A percentile compares a stretch with the other conserved stretches of the same genome.
These are phyloP conservation scores for Puccinia polysora DNA, from an alignment of 1,284 basidiomycete species.

Conservation along the genomic window DNA sequence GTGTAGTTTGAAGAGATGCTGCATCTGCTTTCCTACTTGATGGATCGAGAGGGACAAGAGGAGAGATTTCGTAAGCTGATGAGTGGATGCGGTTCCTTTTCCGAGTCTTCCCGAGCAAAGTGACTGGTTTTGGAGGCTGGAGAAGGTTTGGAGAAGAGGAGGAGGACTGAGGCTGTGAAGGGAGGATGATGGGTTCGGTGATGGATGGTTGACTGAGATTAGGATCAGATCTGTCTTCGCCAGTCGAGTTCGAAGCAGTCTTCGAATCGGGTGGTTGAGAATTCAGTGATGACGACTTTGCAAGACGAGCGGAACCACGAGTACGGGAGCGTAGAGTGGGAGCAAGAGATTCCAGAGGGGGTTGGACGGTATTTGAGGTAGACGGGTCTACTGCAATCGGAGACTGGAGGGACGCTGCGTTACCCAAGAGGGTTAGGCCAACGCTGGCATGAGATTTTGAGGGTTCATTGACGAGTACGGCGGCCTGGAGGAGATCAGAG, in stretches of 20 bases:
- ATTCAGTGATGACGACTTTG: background rate
- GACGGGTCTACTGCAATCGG: background rate
- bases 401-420: constrained; percentile 6
- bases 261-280: background rate
- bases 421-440: constrained; percentile 15
- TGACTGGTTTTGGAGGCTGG: too few species aligned
- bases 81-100: too few species aligned
- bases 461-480: constrained; percentile 10
- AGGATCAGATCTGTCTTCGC: background rate
- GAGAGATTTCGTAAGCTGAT: too few species aligned
- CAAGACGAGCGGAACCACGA: constrained; percentile 35
- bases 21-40: too few species aligned
- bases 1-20: too few species aligned
- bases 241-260: background rate
- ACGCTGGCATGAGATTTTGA: background rate
- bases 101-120: too few species aligned
- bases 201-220: background rate
- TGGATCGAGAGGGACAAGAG: too few species aligned
- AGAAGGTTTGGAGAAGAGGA: too few species aligned
- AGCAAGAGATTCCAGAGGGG: background rate
- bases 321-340: constrained; percentile 10
- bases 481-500: constrained; percentile 33
- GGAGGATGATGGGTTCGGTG: too few species aligned
- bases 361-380: constrained; percentile 1
- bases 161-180: too few species aligned